These are phyloP conservation scores for Wallemia mellicola DNA, from an alignment of 1,284 basidiomycete genomes.

Conservation along the genomic window DNA sequence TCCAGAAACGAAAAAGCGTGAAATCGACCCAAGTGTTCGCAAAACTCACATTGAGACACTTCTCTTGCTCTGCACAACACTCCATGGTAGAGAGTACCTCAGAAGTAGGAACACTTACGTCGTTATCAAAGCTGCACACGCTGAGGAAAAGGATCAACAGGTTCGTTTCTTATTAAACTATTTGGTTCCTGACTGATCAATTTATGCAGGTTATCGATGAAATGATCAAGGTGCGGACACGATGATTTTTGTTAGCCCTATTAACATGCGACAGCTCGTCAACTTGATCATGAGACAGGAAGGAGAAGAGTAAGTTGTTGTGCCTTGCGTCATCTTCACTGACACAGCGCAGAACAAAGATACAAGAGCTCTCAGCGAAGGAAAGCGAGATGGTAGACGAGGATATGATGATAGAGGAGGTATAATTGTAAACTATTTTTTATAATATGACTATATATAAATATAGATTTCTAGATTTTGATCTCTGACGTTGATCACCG, in stretches of 20 bases:
- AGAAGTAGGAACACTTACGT: conserved; percentile 60
- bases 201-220: conserved; percentile 3
- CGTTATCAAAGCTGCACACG: conserved; percentile 50
- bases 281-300: conserved; percentile 41
- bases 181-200: neutral
- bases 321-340: neutral
- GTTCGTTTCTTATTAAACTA: neutral
- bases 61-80: conserved; percentile 58
- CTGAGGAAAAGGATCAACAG: conserved; percentile 46
- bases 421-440: neutral
- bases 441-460: neutral
- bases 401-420: conserved; percentile 1
- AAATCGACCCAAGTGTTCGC: conserved; percentile 46
- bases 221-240: neutral
- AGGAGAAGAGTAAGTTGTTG: conserved; percentile 16
- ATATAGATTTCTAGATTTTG: too few relatives aligned
- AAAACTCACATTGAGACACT: conserved; percentile 67
- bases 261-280: conserved; percentile 35
- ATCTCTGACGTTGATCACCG: neutral
- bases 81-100: conserved; percentile 54
- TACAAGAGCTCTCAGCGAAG: neutral
- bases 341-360: neutral
- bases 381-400: neutral
- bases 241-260: conserved; percentile 20
- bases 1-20: conserved; percentile 51